Conservation (phyloP, 352 stramenopile species). For the Pythium myriotylum region DNA sequence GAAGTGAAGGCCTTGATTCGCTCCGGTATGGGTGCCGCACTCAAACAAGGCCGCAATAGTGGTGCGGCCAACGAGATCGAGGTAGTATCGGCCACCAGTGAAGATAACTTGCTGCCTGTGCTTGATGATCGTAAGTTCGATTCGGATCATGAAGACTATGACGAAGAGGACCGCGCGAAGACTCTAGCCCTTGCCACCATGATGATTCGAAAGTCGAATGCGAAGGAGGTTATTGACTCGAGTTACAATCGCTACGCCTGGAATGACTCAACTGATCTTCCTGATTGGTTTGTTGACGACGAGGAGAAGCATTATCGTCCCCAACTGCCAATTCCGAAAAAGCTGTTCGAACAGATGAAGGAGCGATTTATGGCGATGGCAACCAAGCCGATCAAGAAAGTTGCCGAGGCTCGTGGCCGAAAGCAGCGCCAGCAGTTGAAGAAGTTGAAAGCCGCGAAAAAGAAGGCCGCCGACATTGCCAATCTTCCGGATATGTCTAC, state of each 20-base stretch:
- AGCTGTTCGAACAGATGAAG: constrained; percentile 98
- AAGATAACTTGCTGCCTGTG: constrained; percentile 49
- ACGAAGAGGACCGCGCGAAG: constrained; percentile 95
- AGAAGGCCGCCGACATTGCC: constrained; percentile 96
- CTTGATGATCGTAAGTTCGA: constrained; percentile 94
- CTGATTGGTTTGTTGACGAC: constrained; percentile 98
- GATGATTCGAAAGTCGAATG: constrained; percentile 97
- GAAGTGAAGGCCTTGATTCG: constrained; percentile 87
- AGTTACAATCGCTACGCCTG: constrained; percentile 99
- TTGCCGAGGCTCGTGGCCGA: constrained; percentile 96
- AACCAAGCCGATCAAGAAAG: constrained; percentile 98
- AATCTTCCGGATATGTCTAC: constrained; percentile 97
- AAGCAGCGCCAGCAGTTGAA: constrained; percentile 95
- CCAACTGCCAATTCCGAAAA: constrained; percentile 96
- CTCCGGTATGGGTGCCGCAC: constrained; percentile 77
- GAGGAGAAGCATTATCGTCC: constrained; percentile 97
- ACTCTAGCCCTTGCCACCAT: constrained; percentile 97
- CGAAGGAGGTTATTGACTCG: constrained; percentile 98
- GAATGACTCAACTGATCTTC: constrained; percentile 96
- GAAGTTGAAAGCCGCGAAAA: constrained; percentile 97
- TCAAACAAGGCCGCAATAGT: constrained; percentile 20
- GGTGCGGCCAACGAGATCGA: constrained; percentile 43
- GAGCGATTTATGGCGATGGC: constrained; percentile 95
- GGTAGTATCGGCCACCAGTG: constrained; percentile 38
- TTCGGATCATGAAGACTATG: constrained; percentile 97